Evolutionary conservation across 495 filamentous ascomycete genomes (phyloP).

Genomic region (Hyaloscypha bicolor): DNA sequence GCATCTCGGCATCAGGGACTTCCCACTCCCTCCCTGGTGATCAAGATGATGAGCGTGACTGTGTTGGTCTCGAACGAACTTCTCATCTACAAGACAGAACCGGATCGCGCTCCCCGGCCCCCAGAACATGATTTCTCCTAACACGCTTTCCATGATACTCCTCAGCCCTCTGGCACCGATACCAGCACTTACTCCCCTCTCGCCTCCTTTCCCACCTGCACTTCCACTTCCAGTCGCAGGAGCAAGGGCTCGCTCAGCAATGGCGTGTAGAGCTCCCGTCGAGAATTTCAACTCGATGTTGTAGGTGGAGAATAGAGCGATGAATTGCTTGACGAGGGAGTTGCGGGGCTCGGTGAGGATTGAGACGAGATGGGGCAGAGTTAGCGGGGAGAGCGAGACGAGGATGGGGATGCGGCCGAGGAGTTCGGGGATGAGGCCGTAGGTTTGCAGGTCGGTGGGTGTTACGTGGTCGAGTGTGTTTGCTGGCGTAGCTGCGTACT

Average conservation of each 20-base stretch:
- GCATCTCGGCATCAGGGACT: slow-evolving; percentile 21
- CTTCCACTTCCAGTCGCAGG: slow-evolving; percentile 32
- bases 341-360: slow-evolving; percentile 94
- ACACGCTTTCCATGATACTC: slow-evolving; percentile 84
- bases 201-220: not conserved
- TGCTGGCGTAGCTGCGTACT: not conserved
- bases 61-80: slow-evolving; percentile 16
- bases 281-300: slow-evolving; percentile 86
- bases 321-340: slow-evolving; percentile 82
- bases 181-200: slow-evolving; percentile 52
- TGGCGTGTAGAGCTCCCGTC: slow-evolving; percentile 70
- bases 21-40: slow-evolving; percentile 10
- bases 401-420: slow-evolving; percentile 85
- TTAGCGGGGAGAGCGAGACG: slow-evolving; percentile 79
- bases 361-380: slow-evolving; percentile 74
- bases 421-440: slow-evolving; percentile 95
- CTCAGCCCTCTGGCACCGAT: slow-evolving; percentile 87
- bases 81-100: slow-evolving; percentile 50
- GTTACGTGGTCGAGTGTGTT: slow-evolving; percentile 65
- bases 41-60: not conserved
- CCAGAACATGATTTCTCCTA: slow-evolving; percentile 91
- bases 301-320: slow-evolving; percentile 78
- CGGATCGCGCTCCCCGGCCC: slow-evolving; percentile 64
- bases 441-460: slow-evolving; percentile 83
- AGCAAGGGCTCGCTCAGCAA: slow-evolving; percentile 68